Base-by-base conservation (phyloP, 768 basidiomycete genomes). In the Russula griseocarnosa region DNA sequence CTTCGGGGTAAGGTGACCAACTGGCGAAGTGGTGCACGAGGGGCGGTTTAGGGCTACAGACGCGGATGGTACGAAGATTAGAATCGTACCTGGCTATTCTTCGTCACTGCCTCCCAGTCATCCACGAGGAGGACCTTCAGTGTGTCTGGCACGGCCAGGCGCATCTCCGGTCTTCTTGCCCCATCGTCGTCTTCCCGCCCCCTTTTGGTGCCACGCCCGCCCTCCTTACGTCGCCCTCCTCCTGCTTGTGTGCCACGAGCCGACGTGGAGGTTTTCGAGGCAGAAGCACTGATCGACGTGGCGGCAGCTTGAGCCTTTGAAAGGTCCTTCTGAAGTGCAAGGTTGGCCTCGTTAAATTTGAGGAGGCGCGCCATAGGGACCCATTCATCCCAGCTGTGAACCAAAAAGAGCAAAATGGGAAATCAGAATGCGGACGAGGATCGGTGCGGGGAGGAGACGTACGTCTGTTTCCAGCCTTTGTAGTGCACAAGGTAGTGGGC, bases 391-490 rank as follows among this genome's bases (percentile, higher is more conserved):
- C 94, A 98, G 65, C 94, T 96, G 44, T 20, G 52, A 24, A 16
- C 22, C 36, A 22, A 38, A 28, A 13, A 14, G 32, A 14, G 8
- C 38, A 24, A 2, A 13, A 38, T 24, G 1, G 13, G 55, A 2
- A 38, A 38, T 26, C 4, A 47, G 32, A 62, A 54, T 32, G 32
- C 51, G 60, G 54, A 59, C 49, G 24, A 32, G n/a, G 30, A 26
- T 32, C 20, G 65, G 46, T 18, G 24, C 36, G 34, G 30, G 16
- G 14, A 36, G 36, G 28, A 11, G 24, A 78, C 84, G 68, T 73
- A 95, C 93, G 92, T 95, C 74, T 93, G 90, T 74, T 98, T 99
- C 97, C 97, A 99, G 10, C 97, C 97, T 75, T 98, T 97, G 81
- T 99, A 99, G 74, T 99, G 97, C 44, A 99, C 95, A 65, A 90